Conservation (phyloP, 83 land plant species). For the Picea abies region DNA sequence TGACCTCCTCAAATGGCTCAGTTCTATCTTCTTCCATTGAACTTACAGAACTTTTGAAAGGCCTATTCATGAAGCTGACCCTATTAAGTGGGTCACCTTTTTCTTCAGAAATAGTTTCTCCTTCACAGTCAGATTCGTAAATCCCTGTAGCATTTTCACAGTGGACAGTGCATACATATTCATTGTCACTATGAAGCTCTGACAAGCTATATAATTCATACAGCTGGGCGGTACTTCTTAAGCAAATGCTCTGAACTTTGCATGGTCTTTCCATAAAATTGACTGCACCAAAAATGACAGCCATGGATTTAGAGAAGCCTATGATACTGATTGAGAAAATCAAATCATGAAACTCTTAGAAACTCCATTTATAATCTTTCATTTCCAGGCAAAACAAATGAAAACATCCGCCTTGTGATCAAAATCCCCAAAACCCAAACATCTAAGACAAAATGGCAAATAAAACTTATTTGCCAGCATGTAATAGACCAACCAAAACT, state of each 20-base stretch:
- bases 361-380: neutral
- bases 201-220: slow-evolving; percentile 60
- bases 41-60: neutral
- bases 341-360: slow-evolving; percentile 1
- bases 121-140: neutral
- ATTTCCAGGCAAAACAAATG: slow-evolving; percentile 10
- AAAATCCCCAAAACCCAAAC: neutral
- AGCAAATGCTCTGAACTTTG: slow-evolving; percentile 54
- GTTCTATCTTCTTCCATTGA: slow-evolving; percentile 9
- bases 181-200: slow-evolving; percentile 24
- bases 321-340: neutral
- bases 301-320: slow-evolving; percentile 5
- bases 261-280: slow-evolving; percentile 35
- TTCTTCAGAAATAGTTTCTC: neutral
- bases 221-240: slow-evolving; percentile 52
- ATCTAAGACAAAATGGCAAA: slow-evolving; percentile 9
- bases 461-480: slow-evolving; percentile 6
- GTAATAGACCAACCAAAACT: neutral
- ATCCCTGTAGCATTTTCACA: slow-evolving; percentile 37
- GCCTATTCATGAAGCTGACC: neutral
- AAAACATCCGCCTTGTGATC: neutral
- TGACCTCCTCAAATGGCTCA: neutral
- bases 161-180: slow-evolving; percentile 68
- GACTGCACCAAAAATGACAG: slow-evolving; percentile 34
- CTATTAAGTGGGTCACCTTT: neutral